Evolutionary conservation across 345 rosid species (phyloP), one percentile per base, ranked within the genome.

Genomic region (Gossypium australe): DNA sequence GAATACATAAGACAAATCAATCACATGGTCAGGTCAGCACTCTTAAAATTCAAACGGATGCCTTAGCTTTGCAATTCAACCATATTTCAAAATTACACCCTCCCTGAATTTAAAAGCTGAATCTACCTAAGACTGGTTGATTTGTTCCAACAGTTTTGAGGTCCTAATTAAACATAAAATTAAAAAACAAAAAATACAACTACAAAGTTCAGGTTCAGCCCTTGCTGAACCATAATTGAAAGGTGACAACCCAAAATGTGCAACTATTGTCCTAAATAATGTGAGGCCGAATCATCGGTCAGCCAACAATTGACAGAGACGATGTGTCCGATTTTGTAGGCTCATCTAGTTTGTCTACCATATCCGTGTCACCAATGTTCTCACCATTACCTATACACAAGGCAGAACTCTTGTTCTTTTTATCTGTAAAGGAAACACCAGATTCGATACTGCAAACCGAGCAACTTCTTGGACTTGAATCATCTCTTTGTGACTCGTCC

Each of bases 151-250:
- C 67, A 63, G 57, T 67, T 70, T 34, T 73, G 61, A 75, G 44
- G 45, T 68, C 71, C 22, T 45, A 65, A 18, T 73, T 74, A 63
- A 78, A 73, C 61, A 70, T 13, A 27, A 11, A 12, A 47, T 34
- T 34, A 4, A 0, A 34, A 4, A 34, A 29, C 3, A 3, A 34
- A 34, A 34, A 68, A 78, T 78, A 57, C 78, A 72, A 74, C 27
- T 78, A 82, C 79, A 73, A 79, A 25, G 9, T 59, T 59, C 63
- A 57, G 62, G 85, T 87, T 89, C 94, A 89, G 92, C 95, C 91
- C 88, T 71, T 76, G 85, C 79, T 91, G 97, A 91, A 87, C 88
- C 84, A 77, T 72, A 48, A 70, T 79, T 79, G 73, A 48, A 59
- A 75, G 78, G 71, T 72, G 2, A 74, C 74, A 64, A 78, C 53